Conservation (phyloP, 2,329 filamentous ascomycete genomes). For the Nemania serpens region DNA sequence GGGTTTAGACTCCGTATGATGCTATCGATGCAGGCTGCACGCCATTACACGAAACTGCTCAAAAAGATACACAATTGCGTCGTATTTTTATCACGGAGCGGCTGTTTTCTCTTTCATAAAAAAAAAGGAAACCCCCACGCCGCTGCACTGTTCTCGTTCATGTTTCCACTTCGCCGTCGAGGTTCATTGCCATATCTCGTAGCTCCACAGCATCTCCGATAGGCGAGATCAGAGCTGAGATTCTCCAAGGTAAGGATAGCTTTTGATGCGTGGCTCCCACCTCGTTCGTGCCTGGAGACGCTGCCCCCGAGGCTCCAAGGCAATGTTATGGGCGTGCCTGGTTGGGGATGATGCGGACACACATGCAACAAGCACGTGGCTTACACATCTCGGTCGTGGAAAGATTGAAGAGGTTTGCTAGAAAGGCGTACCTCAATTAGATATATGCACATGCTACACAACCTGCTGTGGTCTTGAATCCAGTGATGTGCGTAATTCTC, state of each 20-base stretch:
- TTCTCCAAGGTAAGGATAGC: slow-evolving; percentile 27
- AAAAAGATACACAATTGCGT: not conserved
- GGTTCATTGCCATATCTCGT: slow-evolving; percentile 15
- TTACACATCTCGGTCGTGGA: slow-evolving; percentile 33
- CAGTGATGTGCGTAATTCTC: slow-evolving; percentile 28
- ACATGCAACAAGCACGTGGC: slow-evolving; percentile 22
- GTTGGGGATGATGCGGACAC: slow-evolving; percentile 32
- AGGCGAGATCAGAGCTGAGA: slow-evolving; percentile 15
- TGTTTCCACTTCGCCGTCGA: slow-evolving; percentile 14
- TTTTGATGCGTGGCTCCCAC: slow-evolving; percentile 16
- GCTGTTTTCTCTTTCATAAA: slow-evolving; percentile 8
- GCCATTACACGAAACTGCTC: not conserved
- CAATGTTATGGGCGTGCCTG: slow-evolving; percentile 29
- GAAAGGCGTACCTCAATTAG: slow-evolving; percentile 35
- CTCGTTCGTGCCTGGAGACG: slow-evolving; percentile 20
- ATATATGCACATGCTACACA: slow-evolving; percentile 33
- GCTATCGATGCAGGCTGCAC: not conserved
- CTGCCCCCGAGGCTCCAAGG: slow-evolving; percentile 25
- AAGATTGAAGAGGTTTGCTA: slow-evolving; percentile 36
- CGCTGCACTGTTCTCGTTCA: slow-evolving; percentile 14
- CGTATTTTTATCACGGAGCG: slow-evolving; percentile 8
- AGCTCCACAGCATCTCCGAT: slow-evolving; percentile 6
- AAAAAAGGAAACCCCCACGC: not conserved
- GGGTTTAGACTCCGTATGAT: not conserved
- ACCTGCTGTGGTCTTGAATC: slow-evolving; percentile 30